Evolutionary conservation across 768 basidiomycete species (phyloP), one percentile per base, ranked within the genome.

Genomic region (Tulasnella sp.): DNA sequence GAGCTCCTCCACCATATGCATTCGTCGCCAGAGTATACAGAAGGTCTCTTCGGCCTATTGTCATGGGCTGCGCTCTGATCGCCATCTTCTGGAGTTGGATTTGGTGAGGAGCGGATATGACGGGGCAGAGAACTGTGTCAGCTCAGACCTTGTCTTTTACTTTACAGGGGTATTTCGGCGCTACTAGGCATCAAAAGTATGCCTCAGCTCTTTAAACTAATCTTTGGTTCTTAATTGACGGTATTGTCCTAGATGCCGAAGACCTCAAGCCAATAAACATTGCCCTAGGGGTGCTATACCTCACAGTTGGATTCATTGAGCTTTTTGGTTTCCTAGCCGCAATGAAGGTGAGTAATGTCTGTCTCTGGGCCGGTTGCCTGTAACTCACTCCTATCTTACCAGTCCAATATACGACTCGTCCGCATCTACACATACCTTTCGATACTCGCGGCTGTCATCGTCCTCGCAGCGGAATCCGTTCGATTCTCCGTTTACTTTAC

Each of bases 1-100:
- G 83, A 71, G 75, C 85, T 71, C 82, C 86, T 26, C 87, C 88
- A 3, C 81, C 86, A 1, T 90, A 88, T 80, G 83, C 84, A n/a
- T 86, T 86, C 77, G 84, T 86, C 19, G 83, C 82, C 42, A 83
- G 85, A 75, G 77, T 87, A 34, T 90, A 89, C 75, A 80, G 79
- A 73, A 80, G 82, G 69, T 90, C 82, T 77, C 77, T 91, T 73
- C 82, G 91, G 32, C 89, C 90, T 12, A 77, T 88, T n/a, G 84
- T 92, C 22, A 73, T 83, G 7, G 37, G 11, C n/a, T 12, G 8
- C 65, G 81, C 84, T 1, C 73, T 84, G 59, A 37, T 88, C 29
- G 82, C 81, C 29, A 86, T 84, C 6, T 71, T 91, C 17, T 92
- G 89, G 88, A 76, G 85, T 29, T 79, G 92, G 9, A 79, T 86